phyloP scores from a whole-genome alignment of 352 stramenopile genomes.

The Globisporangium recalcitrans region DNA sequence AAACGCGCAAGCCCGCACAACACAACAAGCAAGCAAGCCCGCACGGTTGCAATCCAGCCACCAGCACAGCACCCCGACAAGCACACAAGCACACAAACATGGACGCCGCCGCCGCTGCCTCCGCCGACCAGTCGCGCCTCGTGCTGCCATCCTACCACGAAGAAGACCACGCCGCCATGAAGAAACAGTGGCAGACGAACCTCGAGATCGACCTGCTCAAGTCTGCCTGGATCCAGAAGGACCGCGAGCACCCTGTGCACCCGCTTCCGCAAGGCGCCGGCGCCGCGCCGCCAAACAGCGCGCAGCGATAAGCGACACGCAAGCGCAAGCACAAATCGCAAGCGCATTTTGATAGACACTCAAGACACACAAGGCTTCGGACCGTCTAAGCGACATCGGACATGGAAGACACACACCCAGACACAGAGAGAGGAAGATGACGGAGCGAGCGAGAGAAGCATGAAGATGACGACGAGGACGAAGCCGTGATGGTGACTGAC shows the following conservation, averaged over 20 bases:
- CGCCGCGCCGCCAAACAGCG: constrained; percentile 2
- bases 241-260: constrained; percentile 29
- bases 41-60: background rate
- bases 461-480: background rate
- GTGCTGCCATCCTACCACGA: constrained; percentile 18
- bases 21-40: background rate
- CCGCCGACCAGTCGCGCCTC: constrained; percentile 14
- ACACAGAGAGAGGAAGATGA: background rate
- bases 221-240: constrained; percentile 56
- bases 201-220: constrained; percentile 62
- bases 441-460: background rate
- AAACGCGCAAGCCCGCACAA: background rate
- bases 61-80: background rate
- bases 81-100: constrained; percentile 15
- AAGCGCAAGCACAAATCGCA: background rate
- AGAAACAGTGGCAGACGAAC: constrained; percentile 61
- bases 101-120: constrained; percentile 31
- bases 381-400: background rate
- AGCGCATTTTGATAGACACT: background rate
- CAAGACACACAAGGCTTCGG: background rate
- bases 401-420: background rate
- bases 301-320: background rate
- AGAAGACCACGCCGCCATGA: constrained; percentile 44
- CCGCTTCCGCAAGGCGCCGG: constrained; percentile 7
- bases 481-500: background rate